Evolutionary conservation across 1,284 basidiomycete species (phyloP).

Genomic region (Sanguinoderma infundibulare): DNA sequence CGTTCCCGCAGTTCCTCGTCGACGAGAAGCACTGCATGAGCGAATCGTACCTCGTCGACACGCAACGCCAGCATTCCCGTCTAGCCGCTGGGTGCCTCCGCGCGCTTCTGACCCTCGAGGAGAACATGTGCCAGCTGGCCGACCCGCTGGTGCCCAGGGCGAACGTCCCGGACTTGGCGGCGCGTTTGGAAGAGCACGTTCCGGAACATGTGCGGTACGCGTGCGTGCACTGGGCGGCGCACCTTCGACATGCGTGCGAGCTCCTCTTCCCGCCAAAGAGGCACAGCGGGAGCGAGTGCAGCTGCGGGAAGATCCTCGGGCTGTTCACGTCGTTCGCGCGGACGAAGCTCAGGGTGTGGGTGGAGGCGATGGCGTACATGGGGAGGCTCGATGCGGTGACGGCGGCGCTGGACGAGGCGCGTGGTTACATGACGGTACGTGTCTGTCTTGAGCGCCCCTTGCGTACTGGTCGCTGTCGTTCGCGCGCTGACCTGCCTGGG

Average conservation of each 20-base stretch:
- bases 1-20: conserved; percentile 20
- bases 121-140: background rate
- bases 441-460: no score
- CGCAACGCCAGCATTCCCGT: background rate
- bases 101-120: background rate
- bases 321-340: background rate
- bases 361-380: conserved; percentile 13
- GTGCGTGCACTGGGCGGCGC: conserved; percentile 17
- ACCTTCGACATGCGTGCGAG: background rate
- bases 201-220: conserved; percentile 19
- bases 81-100: conserved; percentile 10
- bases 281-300: conserved; percentile 1
- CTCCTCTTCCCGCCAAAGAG: background rate
- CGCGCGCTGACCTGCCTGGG: background rate
- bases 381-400: conserved; percentile 8
- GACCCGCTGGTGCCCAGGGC: background rate
- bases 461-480: no score
- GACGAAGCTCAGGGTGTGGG: conserved; percentile 5
- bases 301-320: background rate
- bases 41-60: conserved; percentile 4
- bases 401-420: background rate
- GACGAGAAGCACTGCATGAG: conserved; percentile 4
- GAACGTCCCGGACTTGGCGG: background rate
- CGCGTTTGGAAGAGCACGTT: background rate
- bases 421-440: conserved; percentile 1